Evolutionary conservation across 2,329 filamentous ascomycete species (phyloP).

Genomic region (Penicillium sp.): DNA sequence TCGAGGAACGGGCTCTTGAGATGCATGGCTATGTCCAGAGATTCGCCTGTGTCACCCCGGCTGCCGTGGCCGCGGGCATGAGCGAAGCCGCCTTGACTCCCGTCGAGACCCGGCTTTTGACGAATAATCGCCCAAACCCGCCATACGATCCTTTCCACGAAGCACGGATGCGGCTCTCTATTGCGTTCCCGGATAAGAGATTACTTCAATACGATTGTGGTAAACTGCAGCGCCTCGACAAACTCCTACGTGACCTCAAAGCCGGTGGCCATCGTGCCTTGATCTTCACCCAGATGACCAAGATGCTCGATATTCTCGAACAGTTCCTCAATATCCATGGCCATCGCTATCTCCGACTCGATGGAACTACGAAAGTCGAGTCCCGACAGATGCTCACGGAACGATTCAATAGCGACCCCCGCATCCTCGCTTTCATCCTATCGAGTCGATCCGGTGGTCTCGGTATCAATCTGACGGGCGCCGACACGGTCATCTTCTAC

Average conservation of each 20-base stretch:
- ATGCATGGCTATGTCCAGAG: constrained; percentile 76
- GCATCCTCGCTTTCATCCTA: constrained; percentile 92
- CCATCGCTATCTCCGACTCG: constrained; percentile 91
- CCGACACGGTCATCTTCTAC: constrained; percentile 98
- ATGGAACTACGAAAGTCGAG: constrained; percentile 95
- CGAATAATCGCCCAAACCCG: constrained; percentile 49
- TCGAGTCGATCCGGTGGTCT: constrained; percentile 92
- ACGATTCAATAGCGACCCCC: constrained; percentile 90
- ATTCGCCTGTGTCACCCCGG: constrained; percentile 89
- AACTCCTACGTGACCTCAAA: constrained; percentile 80
- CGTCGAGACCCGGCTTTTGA: constrained; percentile 50
- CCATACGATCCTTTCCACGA: constrained; percentile 85
- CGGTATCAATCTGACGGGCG: constrained; percentile 93
- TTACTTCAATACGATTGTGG: constrained; percentile 98
- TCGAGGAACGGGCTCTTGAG: constrained; percentile 68
- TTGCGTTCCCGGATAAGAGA: constrained; percentile 94
- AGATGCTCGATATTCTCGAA: constrained; percentile 94
- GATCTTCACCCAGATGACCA: constrained; percentile 99
- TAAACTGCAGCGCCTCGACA: constrained; percentile 87
- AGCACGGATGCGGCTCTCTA: constrained; percentile 84
- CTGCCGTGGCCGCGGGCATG: constrained; percentile 78
- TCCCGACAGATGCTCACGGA: constrained; percentile 93
- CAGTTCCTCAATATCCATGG: constrained; percentile 98
- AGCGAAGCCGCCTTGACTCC: constrained; percentile 65
- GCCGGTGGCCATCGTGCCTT: constrained; percentile 87